These are phyloP conservation scores for Tritrichomonas musculus DNA, from an alignment of 208 protist species.

Conservation along the genomic window DNA sequence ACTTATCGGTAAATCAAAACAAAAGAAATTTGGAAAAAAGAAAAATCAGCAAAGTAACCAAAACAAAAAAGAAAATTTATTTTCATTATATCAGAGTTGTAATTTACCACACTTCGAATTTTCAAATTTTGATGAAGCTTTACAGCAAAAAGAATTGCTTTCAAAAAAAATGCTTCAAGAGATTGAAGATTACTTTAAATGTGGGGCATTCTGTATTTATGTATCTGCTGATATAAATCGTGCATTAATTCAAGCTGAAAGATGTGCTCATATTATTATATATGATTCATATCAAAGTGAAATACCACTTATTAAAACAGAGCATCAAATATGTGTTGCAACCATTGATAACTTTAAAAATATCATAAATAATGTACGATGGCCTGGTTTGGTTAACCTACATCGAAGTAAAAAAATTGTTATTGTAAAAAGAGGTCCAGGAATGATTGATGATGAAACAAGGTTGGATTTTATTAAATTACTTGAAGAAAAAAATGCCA, in stretches of 20 bases:
- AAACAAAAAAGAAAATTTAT: too few relatives aligned
- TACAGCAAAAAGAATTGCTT: neutral
- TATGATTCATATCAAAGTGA: neutral
- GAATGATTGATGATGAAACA: neutral
- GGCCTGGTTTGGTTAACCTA: neutral
- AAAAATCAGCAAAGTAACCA: too few relatives aligned
- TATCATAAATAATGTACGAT: neutral
- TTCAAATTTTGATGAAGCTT: too few relatives aligned
- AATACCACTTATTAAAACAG: neutral
- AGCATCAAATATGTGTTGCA: neutral
- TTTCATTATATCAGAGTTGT: too few relatives aligned
- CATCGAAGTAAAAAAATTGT: neutral
- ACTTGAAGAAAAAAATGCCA: too few relatives aligned
- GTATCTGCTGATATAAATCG: neutral
- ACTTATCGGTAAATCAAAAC: too few relatives aligned
- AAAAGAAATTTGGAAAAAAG: too few relatives aligned
- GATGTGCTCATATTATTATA: neutral
- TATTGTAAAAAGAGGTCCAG: neutral
- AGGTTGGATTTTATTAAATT: neutral
- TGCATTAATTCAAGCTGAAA: neutral
- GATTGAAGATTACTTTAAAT: neutral
- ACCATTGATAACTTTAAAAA: neutral
- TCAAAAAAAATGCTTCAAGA: neutral
- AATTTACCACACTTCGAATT: constrained; percentile 9
- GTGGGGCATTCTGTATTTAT: neutral